A percentile compares a stretch with the other conserved stretches of the same genome.
phyloP scores from a whole-genome alignment of 805 yeast genomes.

The Metschnikowia kofuensis region DNA sequence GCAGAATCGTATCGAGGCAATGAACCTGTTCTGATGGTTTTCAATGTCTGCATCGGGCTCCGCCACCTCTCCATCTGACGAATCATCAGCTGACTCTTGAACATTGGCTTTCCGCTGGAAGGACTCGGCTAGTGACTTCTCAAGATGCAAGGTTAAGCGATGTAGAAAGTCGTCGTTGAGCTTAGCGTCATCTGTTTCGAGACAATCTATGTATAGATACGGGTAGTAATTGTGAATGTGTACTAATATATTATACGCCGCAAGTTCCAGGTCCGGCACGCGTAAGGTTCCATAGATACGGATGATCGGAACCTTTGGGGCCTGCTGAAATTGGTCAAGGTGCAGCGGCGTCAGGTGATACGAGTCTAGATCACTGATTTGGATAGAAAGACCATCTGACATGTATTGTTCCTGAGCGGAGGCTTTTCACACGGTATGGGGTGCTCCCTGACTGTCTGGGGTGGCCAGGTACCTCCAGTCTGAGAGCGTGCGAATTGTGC shows the following conservation, averaged over 20 bases:
- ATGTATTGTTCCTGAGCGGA: neutral
- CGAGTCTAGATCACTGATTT: constrained; percentile 62
- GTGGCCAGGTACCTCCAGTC: neutral
- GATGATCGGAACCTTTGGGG: constrained; percentile 64
- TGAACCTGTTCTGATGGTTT: constrained; percentile 31
- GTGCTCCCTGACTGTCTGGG: too few relatives aligned
- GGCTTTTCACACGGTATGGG: too few relatives aligned
- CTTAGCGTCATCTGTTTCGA: constrained; percentile 29
- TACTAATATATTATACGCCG: constrained; percentile 36
- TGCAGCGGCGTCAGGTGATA: constrained; percentile 56
- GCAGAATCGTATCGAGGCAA: constrained; percentile 63
- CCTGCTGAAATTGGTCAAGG: constrained; percentile 47
- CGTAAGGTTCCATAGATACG: constrained; percentile 72
- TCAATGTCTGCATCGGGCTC: constrained; percentile 8
- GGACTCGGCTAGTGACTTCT: constrained; percentile 39
- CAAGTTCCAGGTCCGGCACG: constrained; percentile 37
- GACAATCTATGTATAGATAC: constrained; percentile 67
- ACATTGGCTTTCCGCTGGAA: constrained; percentile 23
- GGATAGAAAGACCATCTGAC: constrained; percentile 32
- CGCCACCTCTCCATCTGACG: constrained; percentile 7
- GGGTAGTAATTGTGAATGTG: constrained; percentile 88
- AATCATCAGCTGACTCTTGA: constrained; percentile 11
- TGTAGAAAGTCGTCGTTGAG: constrained; percentile 30
- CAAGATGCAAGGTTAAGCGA: constrained; percentile 43
- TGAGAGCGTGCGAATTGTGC: neutral